Percentiles rank a stretch among this genome's conserved stretches.
Conservation (phyloP, 2,329 filamentous ascomycete species). For the Apiospora aurea region DNA sequence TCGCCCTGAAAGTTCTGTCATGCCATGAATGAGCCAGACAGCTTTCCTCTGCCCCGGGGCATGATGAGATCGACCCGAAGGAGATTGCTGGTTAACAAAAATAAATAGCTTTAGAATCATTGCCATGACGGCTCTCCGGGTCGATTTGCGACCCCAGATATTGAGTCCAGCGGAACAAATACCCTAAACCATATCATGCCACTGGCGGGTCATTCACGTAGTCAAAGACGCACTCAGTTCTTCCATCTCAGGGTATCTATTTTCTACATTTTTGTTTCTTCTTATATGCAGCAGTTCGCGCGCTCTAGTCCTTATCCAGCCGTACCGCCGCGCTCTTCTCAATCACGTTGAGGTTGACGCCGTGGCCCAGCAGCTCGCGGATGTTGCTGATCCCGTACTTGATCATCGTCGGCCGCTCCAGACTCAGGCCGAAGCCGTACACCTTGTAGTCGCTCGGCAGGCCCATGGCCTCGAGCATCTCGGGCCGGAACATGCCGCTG, state of each 20-base stretch:
- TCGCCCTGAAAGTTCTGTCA: too few species aligned
- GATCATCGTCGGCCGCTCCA: conserved; percentile 98
- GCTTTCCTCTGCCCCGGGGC: too few species aligned
- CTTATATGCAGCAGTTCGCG: neutral
- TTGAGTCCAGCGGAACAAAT: too few species aligned
- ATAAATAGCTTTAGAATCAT: too few species aligned
- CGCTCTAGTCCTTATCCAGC: conserved; percentile 77
- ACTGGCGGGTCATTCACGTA: neutral
- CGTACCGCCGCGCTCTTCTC: conserved; percentile 90
- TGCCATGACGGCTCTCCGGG: too few species aligned
- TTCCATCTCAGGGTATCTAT: conserved; percentile 22
- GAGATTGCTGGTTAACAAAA: too few species aligned
- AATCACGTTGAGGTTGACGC: conserved; percentile 93
- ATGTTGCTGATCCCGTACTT: conserved; percentile 92
- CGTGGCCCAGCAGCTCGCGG: conserved; percentile 89
- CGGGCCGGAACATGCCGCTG: conserved; percentile 97
- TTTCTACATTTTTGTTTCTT: neutral
- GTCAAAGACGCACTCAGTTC: neutral
- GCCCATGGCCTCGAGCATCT: conserved; percentile 96
- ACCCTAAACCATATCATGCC: too few species aligned
- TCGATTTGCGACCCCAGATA: too few species aligned
- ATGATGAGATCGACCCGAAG: too few species aligned
- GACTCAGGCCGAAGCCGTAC: conserved; percentile 89
- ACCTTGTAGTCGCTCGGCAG: conserved; percentile 90
- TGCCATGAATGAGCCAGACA: too few species aligned